phyloP scores from a whole-genome alignment of 164 flowering plant genomes.

The Euptelea pleiosperma region DNA sequence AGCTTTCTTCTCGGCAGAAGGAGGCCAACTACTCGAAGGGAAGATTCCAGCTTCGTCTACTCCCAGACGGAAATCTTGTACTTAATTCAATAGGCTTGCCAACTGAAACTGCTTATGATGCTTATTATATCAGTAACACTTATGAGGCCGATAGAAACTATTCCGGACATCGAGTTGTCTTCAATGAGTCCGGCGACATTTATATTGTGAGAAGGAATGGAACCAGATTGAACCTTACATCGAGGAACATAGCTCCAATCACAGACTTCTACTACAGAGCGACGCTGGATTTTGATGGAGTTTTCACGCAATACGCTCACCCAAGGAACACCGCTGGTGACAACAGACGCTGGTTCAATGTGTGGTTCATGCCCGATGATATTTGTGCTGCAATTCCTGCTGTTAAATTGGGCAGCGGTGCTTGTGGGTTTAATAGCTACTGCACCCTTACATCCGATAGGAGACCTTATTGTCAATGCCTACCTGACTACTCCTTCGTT shows the following conservation, averaged over 20 bases:
- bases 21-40: no score
- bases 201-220: slow-evolving; percentile 5
- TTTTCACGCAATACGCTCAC: slow-evolving; percentile 31
- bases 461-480: slow-evolving; percentile 38
- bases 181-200: slow-evolving; percentile 5
- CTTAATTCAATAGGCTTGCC: slow-evolving; percentile 7
- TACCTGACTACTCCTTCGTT: slow-evolving; percentile 28
- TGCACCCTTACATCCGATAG: slow-evolving; percentile 24
- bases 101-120: background rate
- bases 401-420: slow-evolving; percentile 30
- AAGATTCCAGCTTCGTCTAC: slow-evolving; percentile 9
- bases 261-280: slow-evolving; percentile 35
- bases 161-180: slow-evolving; percentile 6
- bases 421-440: slow-evolving; percentile 51
- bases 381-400: slow-evolving; percentile 15
- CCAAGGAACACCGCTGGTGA: slow-evolving; percentile 25
- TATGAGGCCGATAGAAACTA: background rate
- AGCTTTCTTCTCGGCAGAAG: no score
- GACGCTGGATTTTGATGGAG: slow-evolving; percentile 43
- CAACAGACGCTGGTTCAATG: slow-evolving; percentile 1
- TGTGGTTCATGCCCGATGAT: slow-evolving; percentile 20
- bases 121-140: slow-evolving; percentile 13
- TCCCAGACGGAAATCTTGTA: slow-evolving; percentile 23
- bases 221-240: background rate
- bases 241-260: background rate